Base-by-base conservation (phyloP, 441 rosid genomes). In the Capsella rubella region DNA sequence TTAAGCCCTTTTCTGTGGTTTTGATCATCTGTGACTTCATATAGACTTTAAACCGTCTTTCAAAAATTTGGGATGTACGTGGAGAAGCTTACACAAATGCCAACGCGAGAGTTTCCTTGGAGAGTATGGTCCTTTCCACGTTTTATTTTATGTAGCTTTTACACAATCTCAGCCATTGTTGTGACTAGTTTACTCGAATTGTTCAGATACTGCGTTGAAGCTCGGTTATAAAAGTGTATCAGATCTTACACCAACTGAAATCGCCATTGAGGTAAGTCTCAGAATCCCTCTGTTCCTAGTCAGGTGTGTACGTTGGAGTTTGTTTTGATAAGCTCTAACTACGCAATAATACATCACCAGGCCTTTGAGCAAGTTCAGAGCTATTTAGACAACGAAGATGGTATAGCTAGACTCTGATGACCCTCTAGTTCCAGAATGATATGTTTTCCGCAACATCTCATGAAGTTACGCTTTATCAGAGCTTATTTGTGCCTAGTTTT, bases 151-250 rank as follows among this genome's bases (percentile, higher is more conserved):
- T 35, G 15, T 61, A 42, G 58, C 64, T 68, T 21, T 69, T 56
- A 18, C 39, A 43, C 45, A 45, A 45, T 61, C 45, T 35, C 51
- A 8, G 29, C 35, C 59, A 8, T 31, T n/a, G 45, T 31, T 50
- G 7, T 54, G 18, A 57, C 51, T 25, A 39, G 56, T 62, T 45
- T 52, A 42, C 66, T 31, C 37, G n/a, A 42, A 2, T 4, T 54
- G 8, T 78, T 70, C 87, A 93, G 97, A 83, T 79, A 87, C 91
- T 71, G 90, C 96, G 2, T 82, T 85, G 34, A 88, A 91, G 73
- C 84, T 79, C 4, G 92, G 95, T 45, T 78, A 80, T 15, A 60
- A 72, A 69, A 90, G 80, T 28, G 87, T 91, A 37, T 84, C 85
- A 29, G 82, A 77, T 56, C 78, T 93, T 61, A 77, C 93, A 46